These are phyloP conservation scores for Globisporangium ultimum DNA, from an alignment of 352 stramenopile genomes.

Conservation along the genomic window DNA sequence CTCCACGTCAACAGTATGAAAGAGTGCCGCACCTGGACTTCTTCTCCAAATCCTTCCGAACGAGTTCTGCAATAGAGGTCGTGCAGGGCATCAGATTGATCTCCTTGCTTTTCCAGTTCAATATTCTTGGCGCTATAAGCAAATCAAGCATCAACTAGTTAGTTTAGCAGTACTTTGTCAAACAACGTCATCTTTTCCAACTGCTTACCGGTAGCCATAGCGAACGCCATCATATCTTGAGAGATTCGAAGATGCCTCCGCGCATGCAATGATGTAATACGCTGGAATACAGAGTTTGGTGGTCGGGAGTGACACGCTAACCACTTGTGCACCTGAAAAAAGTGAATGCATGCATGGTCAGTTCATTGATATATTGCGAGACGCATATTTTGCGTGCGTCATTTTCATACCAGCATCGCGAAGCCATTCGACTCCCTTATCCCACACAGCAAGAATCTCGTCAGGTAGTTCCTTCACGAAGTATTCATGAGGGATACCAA, in stretches of 20 bases:
- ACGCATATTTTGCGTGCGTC: background rate
- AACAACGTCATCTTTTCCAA: background rate
- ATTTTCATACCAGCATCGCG: conserved; percentile 34
- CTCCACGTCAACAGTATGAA: background rate
- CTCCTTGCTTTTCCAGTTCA: conserved; percentile 36
- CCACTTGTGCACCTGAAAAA: conserved; percentile 63
- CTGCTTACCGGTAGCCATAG: conserved; percentile 74
- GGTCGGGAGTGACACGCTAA: conserved; percentile 69
- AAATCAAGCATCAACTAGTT: background rate
- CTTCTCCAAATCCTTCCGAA: conserved; percentile 87
- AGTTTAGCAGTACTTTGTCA: background rate
- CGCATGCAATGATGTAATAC: conserved; percentile 98
- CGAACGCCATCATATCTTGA: conserved; percentile 96
- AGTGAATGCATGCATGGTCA: conserved; percentile 2
- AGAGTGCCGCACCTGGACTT: conserved; percentile 72
- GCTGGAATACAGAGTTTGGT: conserved; percentile 90
- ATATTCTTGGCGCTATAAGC: conserved; percentile 46
- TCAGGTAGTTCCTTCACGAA: conserved; percentile 89
- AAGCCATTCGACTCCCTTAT: conserved; percentile 69
- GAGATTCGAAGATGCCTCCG: conserved; percentile 98
- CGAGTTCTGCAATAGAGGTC: conserved; percentile 86
- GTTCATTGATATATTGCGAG: background rate
- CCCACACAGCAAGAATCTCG: conserved; percentile 84
- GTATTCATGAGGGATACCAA: conserved; percentile 95
- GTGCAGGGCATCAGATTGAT: conserved; percentile 78